These are phyloP conservation scores for Cystobasidiaceae sp. DNA, from an alignment of 1,284 basidiomycete species.

Conservation along the genomic window DNA sequence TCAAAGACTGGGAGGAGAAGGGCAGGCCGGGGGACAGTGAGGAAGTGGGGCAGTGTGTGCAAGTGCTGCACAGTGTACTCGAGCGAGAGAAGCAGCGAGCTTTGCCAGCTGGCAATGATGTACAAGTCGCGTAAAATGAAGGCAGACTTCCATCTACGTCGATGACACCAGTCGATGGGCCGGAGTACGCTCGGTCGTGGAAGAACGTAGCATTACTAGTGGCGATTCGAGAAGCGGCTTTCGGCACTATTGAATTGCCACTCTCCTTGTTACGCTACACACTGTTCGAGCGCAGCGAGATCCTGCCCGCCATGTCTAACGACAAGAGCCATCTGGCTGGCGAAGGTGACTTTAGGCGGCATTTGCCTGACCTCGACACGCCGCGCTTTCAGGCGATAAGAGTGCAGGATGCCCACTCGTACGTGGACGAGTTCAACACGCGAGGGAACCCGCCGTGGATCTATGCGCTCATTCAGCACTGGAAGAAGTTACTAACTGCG, in stretches of 20 bases:
- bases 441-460: constrained; percentile 13
- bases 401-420: constrained; percentile 7
- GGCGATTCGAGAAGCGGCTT: too few relatives aligned
- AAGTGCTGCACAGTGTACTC: neutral
- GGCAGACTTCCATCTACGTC: too few relatives aligned
- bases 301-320: too few relatives aligned
- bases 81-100: constrained; percentile 19
- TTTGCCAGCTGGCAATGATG: neutral
- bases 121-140: neutral
- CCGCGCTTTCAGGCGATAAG: constrained; percentile 10
- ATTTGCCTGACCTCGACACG: constrained; percentile 5
- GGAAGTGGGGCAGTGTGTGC: constrained; percentile 2
- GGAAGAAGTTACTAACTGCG: constrained; percentile 19
- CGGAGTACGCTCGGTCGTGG: too few relatives aligned
- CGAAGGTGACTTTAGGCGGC: neutral
- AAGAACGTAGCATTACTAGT: too few relatives aligned
- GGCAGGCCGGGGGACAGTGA: constrained; percentile 9
- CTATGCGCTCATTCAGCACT: constrained; percentile 13
- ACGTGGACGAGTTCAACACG: constrained; percentile 18
- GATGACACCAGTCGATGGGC: too few relatives aligned
- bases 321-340: neutral
- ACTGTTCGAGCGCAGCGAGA: too few relatives aligned
- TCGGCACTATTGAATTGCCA: too few relatives aligned
- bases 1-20: constrained; percentile 29
- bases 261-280: too few relatives aligned